These are phyloP conservation scores for Fusarium scirpi DNA, from an alignment of 2,329 filamentous ascomycete genomes.

Conservation along the genomic window DNA sequence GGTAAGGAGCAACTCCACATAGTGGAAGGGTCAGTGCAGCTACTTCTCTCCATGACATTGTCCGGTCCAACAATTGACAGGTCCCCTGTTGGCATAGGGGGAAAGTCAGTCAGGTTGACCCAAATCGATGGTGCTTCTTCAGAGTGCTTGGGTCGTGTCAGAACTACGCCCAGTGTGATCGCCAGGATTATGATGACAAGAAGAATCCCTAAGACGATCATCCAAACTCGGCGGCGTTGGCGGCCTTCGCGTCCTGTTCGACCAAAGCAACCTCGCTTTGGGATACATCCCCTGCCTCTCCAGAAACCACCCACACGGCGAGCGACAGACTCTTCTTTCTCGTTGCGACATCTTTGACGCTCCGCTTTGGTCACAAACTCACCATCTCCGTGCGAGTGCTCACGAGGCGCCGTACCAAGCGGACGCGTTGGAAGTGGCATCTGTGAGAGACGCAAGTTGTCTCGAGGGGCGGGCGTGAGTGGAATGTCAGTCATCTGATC, in stretches of 20 bases:
- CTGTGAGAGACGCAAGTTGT: conserved; percentile 31
- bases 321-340: conserved; percentile 74
- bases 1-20: conserved; percentile 90
- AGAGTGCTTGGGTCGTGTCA: conserved; percentile 53
- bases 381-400: conserved; percentile 56
- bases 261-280: conserved; percentile 73
- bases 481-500: conserved; percentile 72
- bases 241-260: conserved; percentile 72
- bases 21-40: conserved; percentile 78
- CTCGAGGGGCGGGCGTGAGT: conserved; percentile 57
- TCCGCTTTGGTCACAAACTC: conserved; percentile 61
- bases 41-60: conserved; percentile 70
- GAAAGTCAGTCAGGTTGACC: conserved; percentile 88
- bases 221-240: conserved; percentile 70
- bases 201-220: conserved; percentile 63
- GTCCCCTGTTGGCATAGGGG: conserved; percentile 86
- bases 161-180: conserved; percentile 68
- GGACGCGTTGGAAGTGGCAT: conserved; percentile 58
- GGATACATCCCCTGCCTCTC: conserved; percentile 73
- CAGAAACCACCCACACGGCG: conserved; percentile 70
- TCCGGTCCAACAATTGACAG: conserved; percentile 82
- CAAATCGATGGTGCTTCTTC: conserved; percentile 65
- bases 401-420: conserved; percentile 60
- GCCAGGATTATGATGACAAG: conserved; percentile 68
- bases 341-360: conserved; percentile 65